Evolutionary conservation across 2,329 filamentous ascomycete genomes (phyloP), one percentile per base, ranked within the genome.

Genomic region (Madurella mycetomatis): DNA sequence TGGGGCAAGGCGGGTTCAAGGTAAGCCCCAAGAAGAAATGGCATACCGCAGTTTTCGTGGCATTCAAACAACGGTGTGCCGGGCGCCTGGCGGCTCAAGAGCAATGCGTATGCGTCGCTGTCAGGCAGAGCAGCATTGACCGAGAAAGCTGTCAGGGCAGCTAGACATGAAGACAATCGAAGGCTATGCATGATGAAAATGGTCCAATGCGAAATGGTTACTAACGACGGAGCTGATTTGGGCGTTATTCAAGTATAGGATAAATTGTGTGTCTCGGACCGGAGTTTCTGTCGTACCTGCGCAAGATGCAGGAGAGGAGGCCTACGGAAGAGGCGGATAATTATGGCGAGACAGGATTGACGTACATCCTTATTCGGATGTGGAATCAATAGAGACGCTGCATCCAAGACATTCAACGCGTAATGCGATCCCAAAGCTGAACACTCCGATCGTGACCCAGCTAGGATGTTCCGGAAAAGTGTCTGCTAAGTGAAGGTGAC

Each of bases 11-110:
- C 16, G 5, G 15, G 2, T 15, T 37, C 34, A 13, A 44, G 52
- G 31, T 12, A 30, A 47, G 40, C 13, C 2, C 42, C 9, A 18
- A 18, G 31, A 46, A 66, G 25, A 25, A 25, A 25, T 7, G 25
- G 25, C 72, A 55, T 67, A 78, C 77, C 76, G 67, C 77, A 80
- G 64, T 74, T 73, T 60, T 73, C 70, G 59, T 80, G 77, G 65
- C 78, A 81, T 41, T 77, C 67, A 61, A 74, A 78, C 7, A 66
- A 57, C 5, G 74, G 69, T 5, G 71, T 71, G 5, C 74, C 75
- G 12, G 73, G 73, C 16, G 72, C 70, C 61, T 77, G 74, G n/a
- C 76, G 73, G 60, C 69, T 72, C 49, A 70, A 54, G n/a, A 77
- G 60, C n/a, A 64, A 34, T 18, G 31, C 50, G 19, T 48, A 30